Conservation (phyloP, 352 stramenopile genomes). For the Pythium vanterpoolii region DNA sequence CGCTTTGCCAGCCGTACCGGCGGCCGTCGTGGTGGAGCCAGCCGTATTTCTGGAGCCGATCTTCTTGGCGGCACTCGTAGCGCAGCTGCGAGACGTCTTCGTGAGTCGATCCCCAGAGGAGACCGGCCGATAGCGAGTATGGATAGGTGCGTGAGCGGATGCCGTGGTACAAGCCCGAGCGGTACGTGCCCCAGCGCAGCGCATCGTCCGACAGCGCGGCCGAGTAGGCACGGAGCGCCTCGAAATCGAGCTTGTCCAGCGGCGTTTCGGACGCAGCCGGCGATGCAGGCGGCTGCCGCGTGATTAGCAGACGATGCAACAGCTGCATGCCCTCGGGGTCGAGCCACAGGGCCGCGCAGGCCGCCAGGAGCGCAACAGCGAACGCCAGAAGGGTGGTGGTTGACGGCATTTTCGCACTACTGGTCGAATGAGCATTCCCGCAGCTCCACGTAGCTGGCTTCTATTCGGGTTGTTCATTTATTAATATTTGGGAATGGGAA, state of each 20-base stretch:
- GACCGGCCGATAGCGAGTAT: slow-evolving; percentile 56
- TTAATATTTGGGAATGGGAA: too few species aligned
- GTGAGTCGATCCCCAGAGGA: slow-evolving; percentile 71
- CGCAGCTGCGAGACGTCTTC: slow-evolving; percentile 72
- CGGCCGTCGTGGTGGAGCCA: slow-evolving; percentile 75
- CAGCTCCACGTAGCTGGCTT: slow-evolving; percentile 9
- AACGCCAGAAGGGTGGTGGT: background rate
- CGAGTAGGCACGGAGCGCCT: slow-evolving; percentile 31
- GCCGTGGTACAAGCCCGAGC: slow-evolving; percentile 75
- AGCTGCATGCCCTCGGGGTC: slow-evolving; percentile 4
- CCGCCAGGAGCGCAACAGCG: slow-evolving; percentile 11
- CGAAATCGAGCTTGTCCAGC: slow-evolving; percentile 27
- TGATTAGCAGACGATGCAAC: background rate
- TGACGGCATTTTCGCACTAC: background rate
- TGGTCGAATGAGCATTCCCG: background rate
- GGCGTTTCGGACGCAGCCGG: background rate
- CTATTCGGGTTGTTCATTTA: background rate
- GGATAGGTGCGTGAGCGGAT: slow-evolving; percentile 66
- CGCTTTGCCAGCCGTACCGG: slow-evolving; percentile 48
- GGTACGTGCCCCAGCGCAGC: slow-evolving; percentile 75
- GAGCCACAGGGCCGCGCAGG: slow-evolving; percentile 11
- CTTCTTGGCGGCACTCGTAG: slow-evolving; percentile 73
- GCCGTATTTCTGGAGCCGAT: slow-evolving; percentile 76
- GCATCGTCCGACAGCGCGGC: slow-evolving; percentile 28
- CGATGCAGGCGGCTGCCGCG: background rate